phyloP scores from a whole-genome alignment of 768 basidiomycete species.

The Pleurotus tuoliensis region DNA sequence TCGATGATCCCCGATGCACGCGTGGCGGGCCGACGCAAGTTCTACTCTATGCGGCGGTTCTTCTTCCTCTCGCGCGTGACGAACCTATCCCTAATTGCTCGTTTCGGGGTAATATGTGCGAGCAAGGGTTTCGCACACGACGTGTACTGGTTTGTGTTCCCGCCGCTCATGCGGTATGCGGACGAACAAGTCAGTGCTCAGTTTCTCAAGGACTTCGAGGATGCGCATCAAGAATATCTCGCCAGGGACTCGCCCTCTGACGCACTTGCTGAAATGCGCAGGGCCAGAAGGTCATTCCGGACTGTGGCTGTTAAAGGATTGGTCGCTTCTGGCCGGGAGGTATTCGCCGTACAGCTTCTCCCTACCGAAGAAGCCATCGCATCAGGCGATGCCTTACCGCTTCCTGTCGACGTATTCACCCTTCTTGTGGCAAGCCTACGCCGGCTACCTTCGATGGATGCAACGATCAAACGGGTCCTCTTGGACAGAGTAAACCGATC shows the following conservation, averaged over 20 bases:
- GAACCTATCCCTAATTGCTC: conserved; percentile 23
- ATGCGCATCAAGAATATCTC: conserved; percentile 17
- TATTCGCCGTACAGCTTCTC: conserved; percentile 42
- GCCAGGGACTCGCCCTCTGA: conserved; percentile 9
- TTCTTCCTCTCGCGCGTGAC: conserved; percentile 17
- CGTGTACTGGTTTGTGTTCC: conserved; percentile 22
- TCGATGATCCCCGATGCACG: conserved; percentile 25
- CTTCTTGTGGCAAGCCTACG: neutral
- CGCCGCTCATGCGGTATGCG: conserved; percentile 41
- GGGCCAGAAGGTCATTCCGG: conserved; percentile 22
- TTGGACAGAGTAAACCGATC: conserved; percentile 8
- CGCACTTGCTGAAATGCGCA: conserved; percentile 1
- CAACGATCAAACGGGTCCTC: neutral
- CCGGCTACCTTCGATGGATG: neutral
- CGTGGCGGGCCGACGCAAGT: conserved; percentile 2
- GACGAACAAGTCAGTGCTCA: conserved; percentile 23
- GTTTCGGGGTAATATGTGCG: conserved; percentile 29
- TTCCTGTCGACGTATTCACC: neutral
- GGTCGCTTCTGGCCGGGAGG: conserved; percentile 30
- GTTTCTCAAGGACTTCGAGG: conserved; percentile 38
- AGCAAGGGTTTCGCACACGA: conserved; percentile 32
- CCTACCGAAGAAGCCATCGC: neutral
- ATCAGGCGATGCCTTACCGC: neutral
- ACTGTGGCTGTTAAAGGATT: conserved; percentile 38
- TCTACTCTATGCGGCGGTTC: conserved; percentile 18